These are phyloP conservation scores for Paramecium tetraurelia DNA, from an alignment of 73 alveolate genomes.

Conservation along the genomic window DNA sequence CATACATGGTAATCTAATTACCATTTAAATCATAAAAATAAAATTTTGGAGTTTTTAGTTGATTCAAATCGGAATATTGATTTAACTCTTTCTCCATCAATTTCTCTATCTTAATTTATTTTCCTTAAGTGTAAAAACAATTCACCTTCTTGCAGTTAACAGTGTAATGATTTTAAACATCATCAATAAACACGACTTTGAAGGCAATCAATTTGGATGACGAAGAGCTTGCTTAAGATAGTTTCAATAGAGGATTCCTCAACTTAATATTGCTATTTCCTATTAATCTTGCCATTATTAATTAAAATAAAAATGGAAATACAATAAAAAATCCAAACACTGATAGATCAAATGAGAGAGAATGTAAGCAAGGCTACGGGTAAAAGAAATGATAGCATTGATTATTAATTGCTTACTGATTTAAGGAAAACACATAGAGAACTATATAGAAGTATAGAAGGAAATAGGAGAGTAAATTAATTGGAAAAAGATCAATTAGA, in stretches of 20 bases:
- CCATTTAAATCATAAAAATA: slow-evolving; percentile 5
- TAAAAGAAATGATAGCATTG: slow-evolving; percentile 23
- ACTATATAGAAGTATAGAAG: neutral
- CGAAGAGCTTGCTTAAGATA: neutral
- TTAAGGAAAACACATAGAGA: slow-evolving; percentile 39
- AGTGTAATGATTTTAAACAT: neutral
- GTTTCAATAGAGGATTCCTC: neutral
- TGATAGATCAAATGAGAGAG: slow-evolving; percentile 13
- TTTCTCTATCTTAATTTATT: neutral
- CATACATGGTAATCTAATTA: neutral
- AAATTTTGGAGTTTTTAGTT: neutral
- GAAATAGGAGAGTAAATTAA: neutral
- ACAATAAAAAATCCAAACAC: neutral
- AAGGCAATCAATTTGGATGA: neutral
- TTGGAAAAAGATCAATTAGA: slow-evolving; percentile 8
- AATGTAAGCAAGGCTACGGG: slow-evolving; percentile 20
- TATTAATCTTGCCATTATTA: neutral
- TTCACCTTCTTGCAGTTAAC: neutral
- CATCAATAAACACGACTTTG: neutral
- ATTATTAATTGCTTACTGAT: neutral
- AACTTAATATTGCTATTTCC: neutral
- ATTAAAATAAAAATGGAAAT: slow-evolving; percentile 1
- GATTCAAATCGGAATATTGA: neutral
- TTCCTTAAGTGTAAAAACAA: neutral
- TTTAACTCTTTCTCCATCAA: neutral